A percentile compares a stretch with the other conserved stretches of the same genome.
Evolutionary conservation across 805 yeast species (phyloP).

Genomic region (Groenewaldozyma tartarivorans): DNA sequence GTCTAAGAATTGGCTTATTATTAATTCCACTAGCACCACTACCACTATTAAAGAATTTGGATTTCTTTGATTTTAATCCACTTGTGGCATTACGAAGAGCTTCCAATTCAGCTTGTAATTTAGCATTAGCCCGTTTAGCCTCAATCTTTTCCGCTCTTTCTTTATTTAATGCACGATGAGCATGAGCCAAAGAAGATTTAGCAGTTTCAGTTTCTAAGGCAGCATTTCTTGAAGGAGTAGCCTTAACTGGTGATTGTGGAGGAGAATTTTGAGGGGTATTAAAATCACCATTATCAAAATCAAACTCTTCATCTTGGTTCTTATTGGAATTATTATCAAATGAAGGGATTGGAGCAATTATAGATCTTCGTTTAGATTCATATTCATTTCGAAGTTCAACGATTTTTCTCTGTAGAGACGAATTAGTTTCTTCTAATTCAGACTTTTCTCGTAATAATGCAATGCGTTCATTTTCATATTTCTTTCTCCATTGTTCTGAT

Average conservation of each 20-base stretch:
- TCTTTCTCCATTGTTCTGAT: slow-evolving; percentile 14
- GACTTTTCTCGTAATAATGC: slow-evolving; percentile 16
- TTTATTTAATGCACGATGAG: slow-evolving; percentile 53
- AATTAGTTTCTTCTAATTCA: slow-evolving; percentile 19
- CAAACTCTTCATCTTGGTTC: background rate
- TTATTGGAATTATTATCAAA: slow-evolving; percentile 1
- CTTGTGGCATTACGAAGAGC: background rate
- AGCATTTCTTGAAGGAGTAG: slow-evolving; percentile 23
- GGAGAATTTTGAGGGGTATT: slow-evolving; percentile 23
- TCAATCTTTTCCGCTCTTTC: slow-evolving; percentile 34
- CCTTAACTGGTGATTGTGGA: slow-evolving; percentile 27
- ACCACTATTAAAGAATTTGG: slow-evolving; percentile 3
- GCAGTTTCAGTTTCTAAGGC: slow-evolving; percentile 57
- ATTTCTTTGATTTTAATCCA: slow-evolving; percentile 8
- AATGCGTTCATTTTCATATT: slow-evolving; percentile 20
- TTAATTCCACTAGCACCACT: no score
- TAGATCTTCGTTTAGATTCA: slow-evolving; percentile 1
- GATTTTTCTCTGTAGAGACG: slow-evolving; percentile 12
- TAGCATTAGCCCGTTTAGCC: slow-evolving; percentile 23
- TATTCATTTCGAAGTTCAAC: slow-evolving; percentile 18
- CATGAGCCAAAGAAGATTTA: slow-evolving; percentile 52
- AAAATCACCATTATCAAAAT: slow-evolving; percentile 14
- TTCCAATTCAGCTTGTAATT: slow-evolving; percentile 19
- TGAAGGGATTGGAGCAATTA: background rate
- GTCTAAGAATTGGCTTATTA: slow-evolving; percentile 1